Conservation (phyloP, 2,329 filamentous ascomycete species). For the Parafenestella ontariensis region DNA sequence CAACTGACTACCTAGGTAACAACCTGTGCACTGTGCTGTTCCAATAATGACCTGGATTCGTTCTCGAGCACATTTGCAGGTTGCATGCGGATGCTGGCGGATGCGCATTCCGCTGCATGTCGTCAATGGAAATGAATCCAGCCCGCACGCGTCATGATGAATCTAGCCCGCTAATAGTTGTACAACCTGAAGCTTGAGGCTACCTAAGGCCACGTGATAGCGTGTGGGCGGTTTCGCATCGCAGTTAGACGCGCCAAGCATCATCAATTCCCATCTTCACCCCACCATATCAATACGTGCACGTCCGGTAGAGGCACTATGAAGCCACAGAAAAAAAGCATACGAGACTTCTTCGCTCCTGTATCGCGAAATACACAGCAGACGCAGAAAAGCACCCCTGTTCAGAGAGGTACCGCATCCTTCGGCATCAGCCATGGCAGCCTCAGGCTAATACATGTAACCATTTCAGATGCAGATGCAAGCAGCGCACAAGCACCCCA, state of each 20-base stretch:
- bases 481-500: constrained; percentile 1
- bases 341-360: constrained; percentile 58
- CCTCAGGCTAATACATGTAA: neutral
- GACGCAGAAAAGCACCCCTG: constrained; percentile 22
- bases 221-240: constrained; percentile 14
- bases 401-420: constrained; percentile 28
- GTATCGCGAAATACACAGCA: constrained; percentile 34
- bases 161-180: too few relatives aligned
- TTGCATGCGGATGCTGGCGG: constrained; percentile 27
- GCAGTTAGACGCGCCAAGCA: constrained; percentile 9
- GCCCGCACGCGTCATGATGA: constrained; percentile 5
- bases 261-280: constrained; percentile 7
- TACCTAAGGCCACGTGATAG: constrained; percentile 17
- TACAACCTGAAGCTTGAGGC: neutral
- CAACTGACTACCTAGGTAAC: neutral
- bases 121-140: constrained; percentile 7
- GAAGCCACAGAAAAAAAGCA: constrained; percentile 40
- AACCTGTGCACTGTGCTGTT: too few relatives aligned
- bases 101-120: constrained; percentile 25
- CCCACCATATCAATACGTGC: neutral
- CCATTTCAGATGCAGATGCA: constrained; percentile 10
- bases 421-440: neutral
- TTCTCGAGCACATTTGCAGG: neutral
- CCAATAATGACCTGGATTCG: neutral
- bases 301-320: constrained; percentile 5